Evolutionary conservation across 768 basidiomycete genomes (phyloP), one percentile per base, ranked within the genome.

Genomic region (Cantharellus cinnabarinus): DNA sequence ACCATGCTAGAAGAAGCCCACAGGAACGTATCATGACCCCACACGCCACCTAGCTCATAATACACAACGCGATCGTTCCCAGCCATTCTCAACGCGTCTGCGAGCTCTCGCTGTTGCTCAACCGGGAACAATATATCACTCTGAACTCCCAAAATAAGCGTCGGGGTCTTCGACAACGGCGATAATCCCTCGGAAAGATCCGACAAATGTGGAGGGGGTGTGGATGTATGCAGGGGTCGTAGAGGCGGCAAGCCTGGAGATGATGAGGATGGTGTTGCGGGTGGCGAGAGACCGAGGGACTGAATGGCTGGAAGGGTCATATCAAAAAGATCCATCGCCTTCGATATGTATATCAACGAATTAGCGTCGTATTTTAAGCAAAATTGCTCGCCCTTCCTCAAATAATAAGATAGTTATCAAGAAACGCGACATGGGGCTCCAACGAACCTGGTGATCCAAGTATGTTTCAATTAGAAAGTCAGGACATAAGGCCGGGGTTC

Each of bases 291-390:
- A 40, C 78, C 75, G 39, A 97, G 77, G 35, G 78, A 78, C 54
- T 77, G 69, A 15, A 99, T 77, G 14, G 89, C 77, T 14, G 86
- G 77, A 0, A 74, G 72, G 3, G 89, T 90, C 79, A 99, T 82
- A 71, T 97, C 94, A 71, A 99, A 99, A 0, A 98, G 76, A 69
- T 98, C 95, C 95, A 99, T 99, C 40, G 95, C 95, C 71, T 98
- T 99, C 3, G 89, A 94, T 62, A 99, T 81, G 74, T 98, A 99
- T 64, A 98, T 90, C 70, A 98, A 82, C 2, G 93, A 97, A 72
- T 98, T 99, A 60, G 95, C 94, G 68, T 99, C 95, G 69, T 98
- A 99, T 68, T 95, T 98, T 60, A 99, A 75, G 69, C 95, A 98
- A 72, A 98, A 99, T 65, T 89, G 80, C 71, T 95, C 91, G 57